These are phyloP conservation scores for Fermentozyma sake DNA, from an alignment of 1,139 yeast genomes.

Conservation along the genomic window DNA sequence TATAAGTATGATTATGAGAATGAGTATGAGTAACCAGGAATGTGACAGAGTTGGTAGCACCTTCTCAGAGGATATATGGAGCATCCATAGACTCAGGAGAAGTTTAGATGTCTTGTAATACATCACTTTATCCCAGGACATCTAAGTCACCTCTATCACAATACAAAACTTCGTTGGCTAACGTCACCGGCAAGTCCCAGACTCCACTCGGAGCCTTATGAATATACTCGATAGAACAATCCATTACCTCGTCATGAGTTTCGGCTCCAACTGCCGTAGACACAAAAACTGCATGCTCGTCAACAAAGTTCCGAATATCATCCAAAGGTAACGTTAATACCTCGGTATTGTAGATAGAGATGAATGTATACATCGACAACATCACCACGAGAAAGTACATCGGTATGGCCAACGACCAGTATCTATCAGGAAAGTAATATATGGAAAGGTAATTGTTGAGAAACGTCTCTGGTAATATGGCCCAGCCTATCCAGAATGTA, in stretches of 20 bases:
- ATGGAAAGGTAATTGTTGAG: conserved; percentile 50
- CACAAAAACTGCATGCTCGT: conserved; percentile 58
- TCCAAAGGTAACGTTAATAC: conserved; percentile 56
- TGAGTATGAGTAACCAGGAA: no score
- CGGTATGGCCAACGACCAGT: conserved; percentile 85
- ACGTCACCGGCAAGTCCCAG: conserved; percentile 71
- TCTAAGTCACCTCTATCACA: no score
- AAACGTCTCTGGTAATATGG: conserved; percentile 54
- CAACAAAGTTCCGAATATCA: conserved; percentile 63
- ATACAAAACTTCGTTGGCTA: conserved; percentile 69
- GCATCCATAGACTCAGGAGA: no score
- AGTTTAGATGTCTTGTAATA: no score
- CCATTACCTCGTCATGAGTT: conserved; percentile 5
- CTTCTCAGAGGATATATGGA: no score
- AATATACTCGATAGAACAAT: conserved; percentile 28
- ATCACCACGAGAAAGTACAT: conserved; percentile 63
- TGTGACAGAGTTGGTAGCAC: no score
- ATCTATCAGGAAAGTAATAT: conserved; percentile 74
- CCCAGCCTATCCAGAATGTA: conserved; percentile 62
- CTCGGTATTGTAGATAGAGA: conserved; percentile 72
- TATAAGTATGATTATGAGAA: no score
- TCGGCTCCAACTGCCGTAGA: conserved; percentile 25
- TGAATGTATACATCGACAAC: conserved; percentile 65
- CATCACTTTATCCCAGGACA: no score
- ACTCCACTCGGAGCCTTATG: conserved; percentile 72